Conservation (phyloP, 768 basidiomycete species). For the Boletus huronensis region DNA sequence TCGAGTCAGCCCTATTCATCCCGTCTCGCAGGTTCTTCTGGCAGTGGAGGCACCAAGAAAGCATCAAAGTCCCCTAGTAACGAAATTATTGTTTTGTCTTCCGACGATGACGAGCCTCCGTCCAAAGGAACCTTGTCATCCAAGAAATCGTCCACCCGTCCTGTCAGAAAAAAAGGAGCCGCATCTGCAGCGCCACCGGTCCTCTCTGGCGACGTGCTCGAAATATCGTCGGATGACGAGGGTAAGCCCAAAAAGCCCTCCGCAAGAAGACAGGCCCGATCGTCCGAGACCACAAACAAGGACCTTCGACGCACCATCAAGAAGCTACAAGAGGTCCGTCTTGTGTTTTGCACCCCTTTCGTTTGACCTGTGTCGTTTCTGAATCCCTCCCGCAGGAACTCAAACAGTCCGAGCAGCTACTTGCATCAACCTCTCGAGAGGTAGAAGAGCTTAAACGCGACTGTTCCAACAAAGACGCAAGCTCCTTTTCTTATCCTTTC, state of each 20-base stretch:
- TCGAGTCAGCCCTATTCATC: conserved; percentile 1
- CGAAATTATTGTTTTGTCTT: conserved; percentile 34
- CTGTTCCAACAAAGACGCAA: conserved; percentile 6
- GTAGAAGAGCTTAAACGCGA: conserved; percentile 22
- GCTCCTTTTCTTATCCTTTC: not conserved
- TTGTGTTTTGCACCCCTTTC: not conserved
- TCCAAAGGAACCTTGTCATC: conserved; percentile 14
- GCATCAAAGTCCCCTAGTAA: conserved; percentile 14
- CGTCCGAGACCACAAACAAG: conserved; percentile 13
- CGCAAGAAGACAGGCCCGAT: conserved; percentile 15
- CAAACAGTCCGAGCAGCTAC: conserved; percentile 4
- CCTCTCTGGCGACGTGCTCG: conserved; percentile 42
- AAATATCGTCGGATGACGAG: conserved; percentile 60
- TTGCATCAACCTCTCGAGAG: conserved; percentile 14
- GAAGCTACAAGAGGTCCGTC: conserved; percentile 42
- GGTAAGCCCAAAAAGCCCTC: conserved; percentile 1
- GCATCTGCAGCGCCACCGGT: conserved; percentile 1
- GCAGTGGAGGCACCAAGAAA: conserved; percentile 13
- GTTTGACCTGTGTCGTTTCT: not conserved
- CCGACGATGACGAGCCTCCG: conserved; percentile 29
- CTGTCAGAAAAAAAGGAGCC: conserved; percentile 21
- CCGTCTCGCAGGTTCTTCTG: conserved; percentile 7
- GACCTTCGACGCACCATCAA: conserved; percentile 40
- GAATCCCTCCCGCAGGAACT: conserved; percentile 19
- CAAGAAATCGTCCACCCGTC: conserved; percentile 11